Conservation (phyloP, 352 stramenopile genomes). For the Phytophthora kernoviae region DNA sequence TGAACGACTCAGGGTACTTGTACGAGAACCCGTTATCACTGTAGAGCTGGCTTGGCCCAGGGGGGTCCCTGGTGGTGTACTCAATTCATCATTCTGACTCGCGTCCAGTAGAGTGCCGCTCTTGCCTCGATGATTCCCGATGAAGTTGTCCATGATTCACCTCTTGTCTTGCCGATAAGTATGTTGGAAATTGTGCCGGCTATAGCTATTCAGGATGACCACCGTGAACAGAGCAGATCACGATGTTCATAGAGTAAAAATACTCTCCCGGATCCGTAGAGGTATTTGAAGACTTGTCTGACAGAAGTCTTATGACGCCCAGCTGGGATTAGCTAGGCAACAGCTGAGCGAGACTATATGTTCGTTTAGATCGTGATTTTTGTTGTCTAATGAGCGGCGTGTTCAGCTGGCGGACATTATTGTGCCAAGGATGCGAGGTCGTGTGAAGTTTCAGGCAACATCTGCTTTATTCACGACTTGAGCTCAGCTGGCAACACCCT, state of each 20-base stretch:
- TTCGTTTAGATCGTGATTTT: neutral
- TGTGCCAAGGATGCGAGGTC: too few relatives aligned
- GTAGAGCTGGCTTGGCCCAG: slow-evolving; percentile 16
- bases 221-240: neutral
- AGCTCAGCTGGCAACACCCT: neutral
- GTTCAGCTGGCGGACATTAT: too few relatives aligned
- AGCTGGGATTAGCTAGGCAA: slow-evolving; percentile 8
- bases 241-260: slow-evolving; percentile 5
- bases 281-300: slow-evolving; percentile 14
- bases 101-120: slow-evolving; percentile 11
- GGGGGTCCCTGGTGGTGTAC: slow-evolving; percentile 30
- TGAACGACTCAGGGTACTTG: slow-evolving; percentile 27
- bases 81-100: slow-evolving; percentile 18
- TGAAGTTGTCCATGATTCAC: too few relatives aligned
- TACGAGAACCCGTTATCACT: slow-evolving; percentile 14
- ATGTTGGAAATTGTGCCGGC: neutral
- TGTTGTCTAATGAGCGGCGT: neutral
- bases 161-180: slow-evolving; percentile 22
- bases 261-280: slow-evolving; percentile 13
- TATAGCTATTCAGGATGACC: neutral
- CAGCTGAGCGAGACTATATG: neutral
- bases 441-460: neutral
- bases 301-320: slow-evolving; percentile 27
- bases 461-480: neutral
- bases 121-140: slow-evolving; percentile 9